Evolutionary conservation across 2,329 filamentous ascomycete genomes (phyloP), one percentile per base, ranked within the genome.

Genomic region (Fusarium decemcellulare): DNA sequence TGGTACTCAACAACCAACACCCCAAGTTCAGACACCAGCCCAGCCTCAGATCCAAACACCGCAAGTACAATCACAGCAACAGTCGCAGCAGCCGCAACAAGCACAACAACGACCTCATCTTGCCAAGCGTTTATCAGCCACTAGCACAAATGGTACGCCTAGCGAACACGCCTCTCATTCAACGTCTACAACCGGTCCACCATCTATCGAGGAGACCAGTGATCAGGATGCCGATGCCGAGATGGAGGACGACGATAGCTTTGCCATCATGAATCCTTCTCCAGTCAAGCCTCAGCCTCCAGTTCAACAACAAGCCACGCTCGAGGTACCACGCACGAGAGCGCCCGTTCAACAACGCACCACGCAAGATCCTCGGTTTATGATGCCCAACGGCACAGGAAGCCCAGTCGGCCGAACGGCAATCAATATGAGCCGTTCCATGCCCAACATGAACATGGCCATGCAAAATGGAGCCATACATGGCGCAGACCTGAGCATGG

Each of bases 181-280:
- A 8, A 69, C 72, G 6, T 76, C 77, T 9, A 79, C 79, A 10
- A 79, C 80, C 7, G 77, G 77, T 5, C 79, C 82, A 8, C 78
- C 78, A 10, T 83, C 79, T 7, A 77, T 82, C 11, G 83, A 84
- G 23, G 84, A 85, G n/a, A 83, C 81, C 36, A 86, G 84, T 42
- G 81, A 82, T 47, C 80, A 80, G 56, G 81, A 82, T 67, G 81
- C 78, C 6, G 81, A 82, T 58, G 80, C 81, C 9, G 84, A 86
- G 60, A 90, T 90, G 87, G 87, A 90, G 47, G 87, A 89, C 39
- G 86, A 87, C 54, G 86, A 88, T 47, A 83, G 81, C 56, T 88
- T 86, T 63, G 81, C 85, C 8, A 84, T 87, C 56, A 84, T 88
- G 74, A 81, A 79, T 53, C 75, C 81, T 4, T 81, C 81, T 29